phyloP scores from a whole-genome alignment of 768 basidiomycete species.

The Phallus indusiatus region DNA sequence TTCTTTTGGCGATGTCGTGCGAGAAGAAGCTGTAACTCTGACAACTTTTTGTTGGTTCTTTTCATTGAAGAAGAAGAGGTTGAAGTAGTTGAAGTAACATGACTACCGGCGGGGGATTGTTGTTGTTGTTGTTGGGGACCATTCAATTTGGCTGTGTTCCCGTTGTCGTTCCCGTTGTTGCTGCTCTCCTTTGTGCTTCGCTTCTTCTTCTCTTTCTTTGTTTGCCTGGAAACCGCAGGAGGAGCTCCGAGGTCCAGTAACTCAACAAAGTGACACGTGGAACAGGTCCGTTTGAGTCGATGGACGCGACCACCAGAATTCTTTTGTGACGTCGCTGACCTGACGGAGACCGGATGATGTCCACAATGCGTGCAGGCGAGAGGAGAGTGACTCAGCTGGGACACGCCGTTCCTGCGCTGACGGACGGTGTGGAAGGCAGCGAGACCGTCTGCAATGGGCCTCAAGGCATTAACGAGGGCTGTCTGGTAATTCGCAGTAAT shows the following conservation, averaged over 20 bases:
- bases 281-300: conserved; percentile 16
- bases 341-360: conserved; percentile 28
- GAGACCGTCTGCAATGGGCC: conserved; percentile 43
- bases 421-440: conserved; percentile 53
- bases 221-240: neutral
- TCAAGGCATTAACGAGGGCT: conserved; percentile 38
- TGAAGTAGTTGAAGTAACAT: neutral
- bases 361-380: conserved; percentile 49
- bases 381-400: neutral
- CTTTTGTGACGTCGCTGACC: conserved; percentile 18
- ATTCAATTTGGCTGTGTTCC: neutral
- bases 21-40: conserved; percentile 54
- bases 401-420: conserved; percentile 19
- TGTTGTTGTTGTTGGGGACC: neutral
- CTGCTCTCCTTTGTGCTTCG: neutral
- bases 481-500: conserved; percentile 19
- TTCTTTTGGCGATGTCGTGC: conserved; percentile 36
- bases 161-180: neutral
- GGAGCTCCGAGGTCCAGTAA: neutral
- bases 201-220: neutral
- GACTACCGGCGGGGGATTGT: neutral
- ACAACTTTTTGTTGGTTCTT: conserved; percentile 41
- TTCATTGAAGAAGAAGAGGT: conserved; percentile 11
- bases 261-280: conserved; percentile 14
- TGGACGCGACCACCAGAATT: conserved; percentile 7